phyloP scores from a whole-genome alignment of 345 rosid genomes.

The Populus deltoides region DNA sequence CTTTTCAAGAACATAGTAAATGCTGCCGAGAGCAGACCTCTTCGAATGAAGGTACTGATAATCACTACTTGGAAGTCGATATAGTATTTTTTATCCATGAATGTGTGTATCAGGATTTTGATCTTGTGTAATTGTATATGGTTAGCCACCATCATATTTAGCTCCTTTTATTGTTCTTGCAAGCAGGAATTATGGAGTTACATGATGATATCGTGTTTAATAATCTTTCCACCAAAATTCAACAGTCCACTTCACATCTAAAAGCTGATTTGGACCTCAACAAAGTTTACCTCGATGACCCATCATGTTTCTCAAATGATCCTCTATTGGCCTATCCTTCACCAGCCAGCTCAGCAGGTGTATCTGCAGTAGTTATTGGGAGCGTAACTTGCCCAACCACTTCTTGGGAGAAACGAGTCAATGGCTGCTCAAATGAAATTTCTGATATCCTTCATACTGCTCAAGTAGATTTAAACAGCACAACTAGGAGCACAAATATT shows the following conservation, averaged over 20 bases:
- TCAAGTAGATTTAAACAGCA: conserved; percentile 4
- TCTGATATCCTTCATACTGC: conserved; percentile 13
- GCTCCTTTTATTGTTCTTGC: background rate
- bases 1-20: conserved; percentile 14
- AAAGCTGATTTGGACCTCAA: conserved; percentile 38
- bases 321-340: conserved; percentile 14
- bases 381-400: conserved; percentile 9
- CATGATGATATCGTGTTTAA: conserved; percentile 1
- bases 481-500: conserved; percentile 3
- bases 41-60: conserved; percentile 25
- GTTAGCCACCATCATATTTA: background rate
- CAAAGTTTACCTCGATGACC: conserved; percentile 31
- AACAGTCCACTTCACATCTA: conserved; percentile 8
- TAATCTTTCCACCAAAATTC: conserved; percentile 16
- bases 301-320: conserved; percentile 27
- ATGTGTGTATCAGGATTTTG: conserved; percentile 1
- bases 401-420: conserved; percentile 5
- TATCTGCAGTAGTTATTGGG: conserved; percentile 2
- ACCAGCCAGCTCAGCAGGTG: conserved; percentile 17
- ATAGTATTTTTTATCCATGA: background rate
- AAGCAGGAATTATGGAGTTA: conserved; percentile 26
- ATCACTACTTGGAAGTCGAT: background rate
- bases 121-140: background rate
- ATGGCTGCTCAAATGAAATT: conserved; percentile 5
- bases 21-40: conserved; percentile 17